These are phyloP conservation scores for Collariella sp. DNA, from an alignment of 495 filamentous ascomycete genomes.

Conservation along the genomic window DNA sequence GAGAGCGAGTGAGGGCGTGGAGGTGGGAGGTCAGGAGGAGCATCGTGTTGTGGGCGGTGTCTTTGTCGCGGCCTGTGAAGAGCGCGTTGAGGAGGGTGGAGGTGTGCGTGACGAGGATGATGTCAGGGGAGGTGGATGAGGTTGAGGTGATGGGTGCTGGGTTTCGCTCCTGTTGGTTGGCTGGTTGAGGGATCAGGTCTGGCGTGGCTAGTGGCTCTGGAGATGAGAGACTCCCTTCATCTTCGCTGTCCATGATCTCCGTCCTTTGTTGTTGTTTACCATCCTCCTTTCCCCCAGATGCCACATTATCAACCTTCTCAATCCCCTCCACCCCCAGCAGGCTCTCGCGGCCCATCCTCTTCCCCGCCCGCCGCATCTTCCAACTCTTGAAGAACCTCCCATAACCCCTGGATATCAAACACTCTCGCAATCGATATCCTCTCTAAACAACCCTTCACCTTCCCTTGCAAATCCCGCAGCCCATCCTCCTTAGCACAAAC, in stretches of 20 bases:
- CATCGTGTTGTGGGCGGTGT: slow-evolving; percentile 27
- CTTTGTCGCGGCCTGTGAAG: slow-evolving; percentile 32
- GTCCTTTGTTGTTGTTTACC: neutral
- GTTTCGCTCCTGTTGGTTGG: neutral
- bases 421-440: slow-evolving; percentile 47
- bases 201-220: neutral
- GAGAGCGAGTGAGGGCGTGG: slow-evolving; percentile 22
- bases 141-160: neutral
- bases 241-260: slow-evolving; percentile 29
- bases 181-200: neutral
- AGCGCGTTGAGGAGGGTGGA: slow-evolving; percentile 33
- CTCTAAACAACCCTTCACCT: slow-evolving; percentile 36
- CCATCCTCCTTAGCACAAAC: slow-evolving; percentile 11
- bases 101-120: slow-evolving; percentile 38
- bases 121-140: slow-evolving; percentile 18
- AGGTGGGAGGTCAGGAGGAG: slow-evolving; percentile 29
- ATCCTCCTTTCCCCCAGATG: neutral
- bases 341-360: neutral
- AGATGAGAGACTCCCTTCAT: slow-evolving; percentile 18
- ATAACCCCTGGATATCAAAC: slow-evolving; percentile 51
- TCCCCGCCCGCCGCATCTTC: neutral
- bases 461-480: slow-evolving; percentile 3
- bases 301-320: neutral
- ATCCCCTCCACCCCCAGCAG: neutral
- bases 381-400: slow-evolving; percentile 46